These are phyloP conservation scores for Hyphopichia burtonii DNA, from an alignment of 1,139 yeast genomes.

Conservation along the genomic window DNA sequence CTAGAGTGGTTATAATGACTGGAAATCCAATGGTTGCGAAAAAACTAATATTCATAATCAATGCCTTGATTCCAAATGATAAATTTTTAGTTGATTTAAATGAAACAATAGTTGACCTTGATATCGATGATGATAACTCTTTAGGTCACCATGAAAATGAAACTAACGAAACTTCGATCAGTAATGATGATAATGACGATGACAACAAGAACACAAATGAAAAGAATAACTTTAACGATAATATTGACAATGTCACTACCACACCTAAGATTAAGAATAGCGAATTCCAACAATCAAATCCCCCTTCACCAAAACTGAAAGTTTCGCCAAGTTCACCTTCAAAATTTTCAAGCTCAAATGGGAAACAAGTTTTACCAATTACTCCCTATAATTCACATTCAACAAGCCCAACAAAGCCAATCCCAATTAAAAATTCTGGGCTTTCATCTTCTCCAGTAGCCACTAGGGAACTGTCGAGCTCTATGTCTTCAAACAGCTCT, in stretches of 20 bases:
- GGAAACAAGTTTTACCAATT: background rate
- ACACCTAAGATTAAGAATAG: background rate
- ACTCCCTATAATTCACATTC: constrained; percentile 2
- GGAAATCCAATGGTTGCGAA: constrained; percentile 63
- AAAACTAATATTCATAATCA: constrained; percentile 52
- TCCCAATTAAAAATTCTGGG: constrained; percentile 24
- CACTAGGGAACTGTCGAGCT: background rate
- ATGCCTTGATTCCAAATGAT: constrained; percentile 44
- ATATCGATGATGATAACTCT: background rate
- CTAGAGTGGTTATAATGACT: constrained; percentile 56
- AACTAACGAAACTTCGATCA: background rate
- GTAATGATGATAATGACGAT: background rate
- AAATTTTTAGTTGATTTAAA: constrained; percentile 6
- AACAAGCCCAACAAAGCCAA: constrained; percentile 16
- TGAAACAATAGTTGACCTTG: background rate
- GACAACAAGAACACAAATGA: background rate
- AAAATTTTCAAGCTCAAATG: background rate
- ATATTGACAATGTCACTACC: background rate
- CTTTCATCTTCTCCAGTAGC: constrained; percentile 1
- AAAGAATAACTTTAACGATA: background rate
- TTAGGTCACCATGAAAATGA: background rate
- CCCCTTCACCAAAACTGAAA: background rate
- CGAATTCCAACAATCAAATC: background rate
- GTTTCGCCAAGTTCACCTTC: background rate
- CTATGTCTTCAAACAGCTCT: background rate